Percentiles rank a stretch among this genome's conserved stretches.
Evolutionary conservation across 192 early-diverging fungal species (phyloP).

Genomic region (Blastocladiella britannica): DNA sequence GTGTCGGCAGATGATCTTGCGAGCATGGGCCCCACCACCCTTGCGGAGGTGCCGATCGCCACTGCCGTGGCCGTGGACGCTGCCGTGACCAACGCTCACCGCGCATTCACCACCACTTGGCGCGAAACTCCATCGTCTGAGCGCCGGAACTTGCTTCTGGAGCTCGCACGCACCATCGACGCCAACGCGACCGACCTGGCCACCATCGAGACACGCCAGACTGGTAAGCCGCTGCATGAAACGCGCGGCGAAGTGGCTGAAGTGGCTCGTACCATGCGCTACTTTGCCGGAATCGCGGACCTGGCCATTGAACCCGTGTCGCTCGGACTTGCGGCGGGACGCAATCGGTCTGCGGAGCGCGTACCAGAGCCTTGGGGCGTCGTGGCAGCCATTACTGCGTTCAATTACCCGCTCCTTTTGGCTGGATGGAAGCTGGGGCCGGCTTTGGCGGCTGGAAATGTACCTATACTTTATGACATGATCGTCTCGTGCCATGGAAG

Average conservation of each 20-base stretch:
- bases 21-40: too few species aligned
- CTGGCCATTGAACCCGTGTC: slow-evolving; percentile 13
- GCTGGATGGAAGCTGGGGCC: slow-evolving; percentile 24
- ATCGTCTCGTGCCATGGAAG: not conserved
- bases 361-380: slow-evolving; percentile 26
- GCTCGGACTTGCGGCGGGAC: not conserved
- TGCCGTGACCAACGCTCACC: too few species aligned
- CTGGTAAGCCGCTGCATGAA: not conserved
- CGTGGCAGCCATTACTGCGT: slow-evolving; percentile 27
- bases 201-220: not conserved
- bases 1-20: too few species aligned
- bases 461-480: slow-evolving; percentile 13
- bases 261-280: not conserved
- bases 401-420: slow-evolving; percentile 39
- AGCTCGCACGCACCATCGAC: too few species aligned
- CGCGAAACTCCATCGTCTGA: too few species aligned
- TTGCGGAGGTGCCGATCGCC: too few species aligned
- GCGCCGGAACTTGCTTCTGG: too few species aligned
- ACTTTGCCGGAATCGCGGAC: slow-evolving; percentile 22
- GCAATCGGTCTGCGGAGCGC: not conserved
- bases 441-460: slow-evolving; percentile 22
- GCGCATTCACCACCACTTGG: too few species aligned
- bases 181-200: not conserved
- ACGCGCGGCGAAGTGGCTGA: not conserved
- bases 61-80: too few species aligned